Percentiles rank a stretch among this genome's conserved stretches.
These are phyloP conservation scores for Elsinoe necatrix DNA, from an alignment of 2,329 filamentous ascomycete species.

Conservation along the genomic window DNA sequence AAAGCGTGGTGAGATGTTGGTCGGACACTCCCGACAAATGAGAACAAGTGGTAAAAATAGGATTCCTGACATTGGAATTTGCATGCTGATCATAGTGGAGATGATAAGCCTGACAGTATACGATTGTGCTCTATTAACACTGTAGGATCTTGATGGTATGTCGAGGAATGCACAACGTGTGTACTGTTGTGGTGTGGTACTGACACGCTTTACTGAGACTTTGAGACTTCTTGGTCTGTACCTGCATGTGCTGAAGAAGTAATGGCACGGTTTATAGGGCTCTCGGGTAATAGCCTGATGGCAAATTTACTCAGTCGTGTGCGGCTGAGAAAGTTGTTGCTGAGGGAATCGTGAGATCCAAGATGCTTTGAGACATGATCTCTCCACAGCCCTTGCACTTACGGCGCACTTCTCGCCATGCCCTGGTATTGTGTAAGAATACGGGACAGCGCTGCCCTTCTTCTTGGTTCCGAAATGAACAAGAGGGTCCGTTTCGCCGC, in stretches of 20 bases:
- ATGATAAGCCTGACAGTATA: conserved; percentile 8
- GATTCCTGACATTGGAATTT: conserved; percentile 4
- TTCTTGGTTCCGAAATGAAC: background rate
- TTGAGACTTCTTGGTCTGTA: background rate
- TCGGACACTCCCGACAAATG: conserved; percentile 5
- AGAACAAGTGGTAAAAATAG: conserved; percentile 5
- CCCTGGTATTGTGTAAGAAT: background rate
- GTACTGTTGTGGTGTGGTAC: background rate
- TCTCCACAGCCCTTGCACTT: background rate
- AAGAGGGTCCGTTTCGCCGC: background rate
- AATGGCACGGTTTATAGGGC: background rate
- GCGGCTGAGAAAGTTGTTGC: background rate
- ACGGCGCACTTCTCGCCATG: background rate
- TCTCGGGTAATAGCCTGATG: background rate
- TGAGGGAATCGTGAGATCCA: background rate
- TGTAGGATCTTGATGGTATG: background rate
- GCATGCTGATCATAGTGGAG: conserved; percentile 3
- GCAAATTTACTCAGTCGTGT: background rate
- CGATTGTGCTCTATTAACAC: background rate
- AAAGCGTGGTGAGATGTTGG: conserved; percentile 8
- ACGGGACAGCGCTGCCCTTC: background rate
- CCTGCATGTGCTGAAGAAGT: background rate
- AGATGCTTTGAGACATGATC: background rate
- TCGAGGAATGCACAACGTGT: background rate
- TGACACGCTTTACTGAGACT: background rate